A percentile compares a stretch with the other conserved stretches of the same genome.
Conservation (phyloP, 306 rosid genomes). For the Glycyrrhiza uralensis region DNA sequence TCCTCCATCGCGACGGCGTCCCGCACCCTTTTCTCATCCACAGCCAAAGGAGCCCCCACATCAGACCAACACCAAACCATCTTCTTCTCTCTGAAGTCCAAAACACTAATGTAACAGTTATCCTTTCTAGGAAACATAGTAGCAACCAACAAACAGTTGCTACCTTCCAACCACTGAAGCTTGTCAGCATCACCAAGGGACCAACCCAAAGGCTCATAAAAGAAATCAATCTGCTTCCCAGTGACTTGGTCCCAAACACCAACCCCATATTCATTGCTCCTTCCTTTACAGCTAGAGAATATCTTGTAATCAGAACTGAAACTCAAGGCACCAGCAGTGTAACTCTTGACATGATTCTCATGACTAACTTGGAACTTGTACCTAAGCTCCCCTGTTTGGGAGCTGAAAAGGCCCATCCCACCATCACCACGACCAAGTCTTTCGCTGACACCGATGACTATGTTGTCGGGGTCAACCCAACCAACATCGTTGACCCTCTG, state of each 20-base stretch:
- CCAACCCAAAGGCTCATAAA: slow-evolving; percentile 84
- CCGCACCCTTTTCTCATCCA: slow-evolving; percentile 75
- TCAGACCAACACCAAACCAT: slow-evolving; percentile 99
- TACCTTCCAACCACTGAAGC: slow-evolving; percentile 76
- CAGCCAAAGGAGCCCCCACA: slow-evolving; percentile 51
- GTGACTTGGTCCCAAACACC: slow-evolving; percentile 95
- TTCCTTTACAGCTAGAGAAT: slow-evolving; percentile 82
- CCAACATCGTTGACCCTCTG: slow-evolving; percentile 89
- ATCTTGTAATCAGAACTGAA: slow-evolving; percentile 72
- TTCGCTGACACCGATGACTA: slow-evolving; percentile 74
- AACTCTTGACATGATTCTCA: slow-evolving; percentile 77
- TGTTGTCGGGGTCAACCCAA: slow-evolving; percentile 64
- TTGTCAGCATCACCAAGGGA: slow-evolving; percentile 96
- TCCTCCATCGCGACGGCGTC: slow-evolving; percentile 95
- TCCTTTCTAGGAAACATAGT: slow-evolving; percentile 91
- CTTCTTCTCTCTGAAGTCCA: slow-evolving; percentile 81
- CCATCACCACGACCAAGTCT: slow-evolving; percentile 76
- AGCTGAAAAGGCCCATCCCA: slow-evolving; percentile 77
- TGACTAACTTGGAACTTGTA: slow-evolving; percentile 77
- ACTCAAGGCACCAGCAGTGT: slow-evolving; percentile 89
- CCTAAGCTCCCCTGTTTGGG: slow-evolving; percentile 71
- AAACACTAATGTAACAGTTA: slow-evolving; percentile 79
- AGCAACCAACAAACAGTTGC: slow-evolving; percentile 74
- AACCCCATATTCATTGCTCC: slow-evolving; percentile 88
- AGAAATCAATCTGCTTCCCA: slow-evolving; percentile 78